phyloP scores from a whole-genome alignment of 129 eudicot species.

The Tanacetum coccineum region DNA sequence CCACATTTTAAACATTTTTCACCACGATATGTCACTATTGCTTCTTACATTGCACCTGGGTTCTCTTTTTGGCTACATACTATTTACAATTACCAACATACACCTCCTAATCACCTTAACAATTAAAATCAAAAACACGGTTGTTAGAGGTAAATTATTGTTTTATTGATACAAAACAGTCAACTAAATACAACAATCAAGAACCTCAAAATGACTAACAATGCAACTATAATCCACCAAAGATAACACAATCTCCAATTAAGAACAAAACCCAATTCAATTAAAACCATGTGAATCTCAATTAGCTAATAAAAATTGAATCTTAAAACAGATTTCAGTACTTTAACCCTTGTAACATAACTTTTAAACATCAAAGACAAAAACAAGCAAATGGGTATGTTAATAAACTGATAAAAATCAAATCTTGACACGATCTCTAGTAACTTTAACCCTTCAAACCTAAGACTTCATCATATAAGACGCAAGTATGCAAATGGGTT shows the following conservation, averaged over 20 bases:
- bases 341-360: not conserved
- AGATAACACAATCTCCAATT: not conserved
- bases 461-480: not conserved
- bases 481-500: not conserved
- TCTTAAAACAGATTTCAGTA: constrained; percentile 8
- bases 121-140: not conserved
- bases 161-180: constrained; percentile 10
- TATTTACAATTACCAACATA: constrained; percentile 19
- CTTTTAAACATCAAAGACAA: constrained; percentile 12
- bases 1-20: constrained; percentile 11
- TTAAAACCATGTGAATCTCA: constrained; percentile 5
- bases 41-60: constrained; percentile 30
- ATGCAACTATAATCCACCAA: not conserved
- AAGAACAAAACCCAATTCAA: constrained; percentile 13
- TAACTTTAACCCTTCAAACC: not conserved
- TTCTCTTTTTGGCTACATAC: constrained; percentile 25
- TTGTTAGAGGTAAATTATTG: not conserved
- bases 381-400: constrained; percentile 17
- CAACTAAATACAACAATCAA: constrained; percentile 16
- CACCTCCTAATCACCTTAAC: constrained; percentile 15
- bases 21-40: constrained; percentile 21
- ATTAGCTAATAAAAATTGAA: constrained; percentile 10
- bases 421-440: not conserved
- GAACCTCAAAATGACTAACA: constrained; percentile 14
- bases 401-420: constrained; percentile 22